phyloP scores from a whole-genome alignment of 2,329 filamentous ascomycete species.

The Septoria petroselini region DNA sequence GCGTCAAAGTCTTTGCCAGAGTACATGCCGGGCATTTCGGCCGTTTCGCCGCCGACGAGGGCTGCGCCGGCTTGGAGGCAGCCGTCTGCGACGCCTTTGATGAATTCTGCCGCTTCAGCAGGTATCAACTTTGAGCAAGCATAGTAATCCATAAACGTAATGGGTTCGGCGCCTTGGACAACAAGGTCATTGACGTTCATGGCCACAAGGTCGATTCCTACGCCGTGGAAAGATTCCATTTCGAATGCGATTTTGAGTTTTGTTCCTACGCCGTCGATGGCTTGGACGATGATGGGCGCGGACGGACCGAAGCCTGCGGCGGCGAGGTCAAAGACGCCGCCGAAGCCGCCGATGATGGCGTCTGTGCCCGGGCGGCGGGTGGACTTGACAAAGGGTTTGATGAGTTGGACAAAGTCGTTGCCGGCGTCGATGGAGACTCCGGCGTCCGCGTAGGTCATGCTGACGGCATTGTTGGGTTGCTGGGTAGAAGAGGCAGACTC shows the following conservation, averaged over 20 bases:
- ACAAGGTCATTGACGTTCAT: constrained; percentile 99
- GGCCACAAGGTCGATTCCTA: constrained; percentile 93
- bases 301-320: constrained; percentile 66
- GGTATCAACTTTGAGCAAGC: constrained; percentile 86
- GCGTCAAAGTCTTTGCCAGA: constrained; percentile 86
- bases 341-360: constrained; percentile 92
- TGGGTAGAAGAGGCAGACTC: constrained; percentile 23
- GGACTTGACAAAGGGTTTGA: constrained; percentile 83
- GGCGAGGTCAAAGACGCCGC: constrained; percentile 77
- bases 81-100: constrained; percentile 83
- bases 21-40: constrained; percentile 97
- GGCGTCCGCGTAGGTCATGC: constrained; percentile 83
- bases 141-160: constrained; percentile 98
- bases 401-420: constrained; percentile 86
- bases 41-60: constrained; percentile 93
- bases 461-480: constrained; percentile 18
- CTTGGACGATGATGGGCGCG: constrained; percentile 81
- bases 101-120: constrained; percentile 74
- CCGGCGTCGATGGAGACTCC: constrained; percentile 94
- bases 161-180: constrained; percentile 88
- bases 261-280: constrained; percentile 93
- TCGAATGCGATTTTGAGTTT: constrained; percentile 95
- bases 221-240: constrained; percentile 85
- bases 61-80: constrained; percentile 83
- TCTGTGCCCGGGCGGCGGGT: constrained; percentile 84